These are phyloP conservation scores for Tagetes patula DNA, from an alignment of 129 eudicot genomes.

Conservation along the genomic window DNA sequence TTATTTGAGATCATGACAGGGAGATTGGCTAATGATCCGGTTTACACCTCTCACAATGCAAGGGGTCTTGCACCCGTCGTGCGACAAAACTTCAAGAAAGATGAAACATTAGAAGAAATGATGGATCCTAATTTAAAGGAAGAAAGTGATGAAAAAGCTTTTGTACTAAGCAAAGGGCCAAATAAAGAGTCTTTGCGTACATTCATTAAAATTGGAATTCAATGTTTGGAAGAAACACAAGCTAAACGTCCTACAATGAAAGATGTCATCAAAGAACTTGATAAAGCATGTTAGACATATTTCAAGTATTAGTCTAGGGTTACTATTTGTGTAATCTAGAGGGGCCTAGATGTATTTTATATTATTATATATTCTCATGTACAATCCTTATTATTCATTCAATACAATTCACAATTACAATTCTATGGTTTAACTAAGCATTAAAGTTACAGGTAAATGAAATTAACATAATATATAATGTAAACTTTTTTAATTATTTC, in stretches of 20 bases:
- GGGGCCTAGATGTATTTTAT: no score
- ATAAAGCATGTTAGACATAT: no score
- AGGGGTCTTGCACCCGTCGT: conserved; percentile 4
- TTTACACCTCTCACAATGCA: not conserved
- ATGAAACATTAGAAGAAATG: not conserved
- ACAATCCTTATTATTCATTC: no score
- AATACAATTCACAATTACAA: no score
- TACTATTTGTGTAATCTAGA: no score
- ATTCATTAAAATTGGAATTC: not conserved
- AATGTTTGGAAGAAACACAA: not conserved
- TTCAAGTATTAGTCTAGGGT: no score
- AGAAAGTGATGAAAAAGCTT: conserved; percentile 1
- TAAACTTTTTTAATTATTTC: not conserved
- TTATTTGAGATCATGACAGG: not conserved
- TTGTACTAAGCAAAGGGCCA: conserved; percentile 10
- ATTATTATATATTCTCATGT: no score
- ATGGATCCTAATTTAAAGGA: not conserved
- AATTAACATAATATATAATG: not conserved
- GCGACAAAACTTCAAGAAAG: not conserved
- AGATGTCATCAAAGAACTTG: not conserved
- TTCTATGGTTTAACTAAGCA: no score
- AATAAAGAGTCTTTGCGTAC: conserved; percentile 2
- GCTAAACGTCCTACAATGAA: not conserved
- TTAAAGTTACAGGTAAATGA: conserved; percentile 1
- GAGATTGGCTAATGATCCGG: not conserved